These are phyloP conservation scores for Fusarium tjaetaba DNA, from an alignment of 2,329 filamentous ascomycete species.

Conservation along the genomic window DNA sequence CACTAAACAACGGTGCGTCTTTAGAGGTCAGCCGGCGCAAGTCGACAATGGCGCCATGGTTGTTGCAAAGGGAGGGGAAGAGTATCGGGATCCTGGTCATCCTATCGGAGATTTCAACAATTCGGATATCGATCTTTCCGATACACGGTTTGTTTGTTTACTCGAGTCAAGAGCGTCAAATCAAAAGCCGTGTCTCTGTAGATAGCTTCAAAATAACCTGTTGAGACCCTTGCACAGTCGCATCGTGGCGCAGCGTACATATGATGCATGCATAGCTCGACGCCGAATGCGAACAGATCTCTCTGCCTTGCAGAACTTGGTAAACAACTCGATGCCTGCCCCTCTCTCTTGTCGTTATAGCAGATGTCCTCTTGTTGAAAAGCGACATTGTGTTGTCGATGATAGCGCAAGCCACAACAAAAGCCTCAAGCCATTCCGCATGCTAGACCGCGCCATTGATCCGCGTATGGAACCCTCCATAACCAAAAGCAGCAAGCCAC, in stretches of 20 bases:
- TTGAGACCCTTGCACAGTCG: slow-evolving; percentile 21
- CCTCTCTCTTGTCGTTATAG: not conserved
- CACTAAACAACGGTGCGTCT: slow-evolving; percentile 24
- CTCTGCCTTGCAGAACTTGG: slow-evolving; percentile 18
- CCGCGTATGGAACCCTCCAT: slow-evolving; percentile 7
- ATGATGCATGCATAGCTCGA: slow-evolving; percentile 15
- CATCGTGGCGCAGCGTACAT: slow-evolving; percentile 31
- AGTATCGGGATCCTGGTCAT: not conserved
- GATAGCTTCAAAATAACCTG: slow-evolving; percentile 15
- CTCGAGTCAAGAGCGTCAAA: slow-evolving; percentile 7
- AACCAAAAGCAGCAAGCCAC: slow-evolving; percentile 19
- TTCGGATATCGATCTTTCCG: slow-evolving; percentile 36
- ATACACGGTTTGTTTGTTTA: slow-evolving; percentile 34
- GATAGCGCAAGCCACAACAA: slow-evolving; percentile 17
- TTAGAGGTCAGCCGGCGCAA: slow-evolving; percentile 12
- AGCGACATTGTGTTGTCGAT: slow-evolving; percentile 23
- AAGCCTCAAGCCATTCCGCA: slow-evolving; percentile 15
- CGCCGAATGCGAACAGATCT: slow-evolving; percentile 11
- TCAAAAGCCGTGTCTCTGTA: slow-evolving; percentile 6
- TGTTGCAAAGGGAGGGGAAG: slow-evolving; percentile 8
- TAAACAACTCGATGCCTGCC: not conserved
- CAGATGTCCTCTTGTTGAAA: not conserved
- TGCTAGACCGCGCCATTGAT: slow-evolving; percentile 30
- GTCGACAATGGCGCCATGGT: slow-evolving; percentile 31
- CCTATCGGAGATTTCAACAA: slow-evolving; percentile 38